Evolutionary conservation across 1,284 basidiomycete species (phyloP), one percentile per base, ranked within the genome.

Genomic region (Leucoagaricus sp.): DNA sequence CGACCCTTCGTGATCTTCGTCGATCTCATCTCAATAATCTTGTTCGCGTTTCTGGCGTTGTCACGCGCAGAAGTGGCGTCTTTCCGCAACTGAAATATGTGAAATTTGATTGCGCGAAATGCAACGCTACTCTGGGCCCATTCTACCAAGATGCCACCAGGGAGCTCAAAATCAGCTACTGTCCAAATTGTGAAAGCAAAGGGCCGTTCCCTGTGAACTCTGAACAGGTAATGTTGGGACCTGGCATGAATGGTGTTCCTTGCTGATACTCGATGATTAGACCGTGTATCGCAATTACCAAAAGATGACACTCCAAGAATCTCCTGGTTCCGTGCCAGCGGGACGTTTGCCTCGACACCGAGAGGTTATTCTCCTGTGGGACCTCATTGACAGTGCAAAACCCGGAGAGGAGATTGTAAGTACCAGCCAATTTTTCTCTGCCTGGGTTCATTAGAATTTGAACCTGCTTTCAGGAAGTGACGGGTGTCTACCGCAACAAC

Each of bases 21-120:
- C 91, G 97, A 55, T 84, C 84, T 47, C 90, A 99, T 68, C 82
- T 99, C 53, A 98, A 99, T 78, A 93, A 91, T 62, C 89, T 99
- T 38, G 95, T 99, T 33, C 91, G 96, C 45, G 92, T 99, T 10
- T 86, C 89, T 4, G 97, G 97, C 31, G 97, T 99, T n/a, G 96
- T 99, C 46, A 99, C 97, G 0, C 82, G 97, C 55, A 85, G 97
- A 47, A 94, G 87, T 9, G 96, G 97, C 21, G 96, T 99, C 9
- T 98, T 99, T 75, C 97, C 97, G 12, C 97, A 99, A 73, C 80
- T 99, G 62, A 99, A 99, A 76, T 98, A 98, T 69, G 96, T 99
- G 75, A 98, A 98, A 71, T 99, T 99, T 67, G 94, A 99, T 74
- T 99, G 97, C 72, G 80, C 81, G 53, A 96, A 95, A 70, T 99